Base-by-base conservation (phyloP, 805 yeast species). In the Monosporozyma solicola region DNA sequence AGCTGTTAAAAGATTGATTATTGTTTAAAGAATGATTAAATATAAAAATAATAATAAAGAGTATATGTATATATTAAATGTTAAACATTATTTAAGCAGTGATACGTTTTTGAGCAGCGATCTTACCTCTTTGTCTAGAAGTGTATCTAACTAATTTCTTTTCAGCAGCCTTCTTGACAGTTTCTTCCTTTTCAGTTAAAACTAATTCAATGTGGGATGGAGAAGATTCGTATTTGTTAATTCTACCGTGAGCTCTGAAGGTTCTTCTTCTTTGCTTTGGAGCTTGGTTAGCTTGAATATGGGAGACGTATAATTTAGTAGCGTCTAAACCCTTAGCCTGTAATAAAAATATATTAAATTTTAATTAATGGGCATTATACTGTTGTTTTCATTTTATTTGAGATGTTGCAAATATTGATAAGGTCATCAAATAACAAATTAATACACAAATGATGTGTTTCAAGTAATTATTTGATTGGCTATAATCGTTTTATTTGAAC, bases 221-320 rank as follows among this genome's bases (percentile, higher is more conserved):
- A 71, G 91, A 82, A 59, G 98, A 88, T 82, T 90, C 95, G 94
- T 90, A 94, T 72, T 97, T 96, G 81, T 92, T 94, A 76, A 90
- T 88, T 86, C 99, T 92, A 87, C 99, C 99, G 86, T 92, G 98
- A 72, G 99, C 99, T 86, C 99, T 91, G 96, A 82, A 94, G 73
- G 99, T 94, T 82, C 99, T 90, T 84, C 99, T 92, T 85, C 98
- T 94, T 82, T 89, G 95, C 82, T 90, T 90, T 80, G 99, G 99
- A 72, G 99, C 99, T 78, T 90, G 96, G 95, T 94, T 94, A 73
- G 92, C 99, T 84, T 94, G 99, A 75, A 94, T 92, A 87, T 94
- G 98, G 68, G 95, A 85, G 73, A 94, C 83, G 80, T 85, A 86
- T 75, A 94, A 87, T 76, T 87, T 88, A 69, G 95, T 82, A 70